phyloP scores from a whole-genome alignment of 1,284 basidiomycete genomes.

The Sanghuangporus sanghuang region DNA sequence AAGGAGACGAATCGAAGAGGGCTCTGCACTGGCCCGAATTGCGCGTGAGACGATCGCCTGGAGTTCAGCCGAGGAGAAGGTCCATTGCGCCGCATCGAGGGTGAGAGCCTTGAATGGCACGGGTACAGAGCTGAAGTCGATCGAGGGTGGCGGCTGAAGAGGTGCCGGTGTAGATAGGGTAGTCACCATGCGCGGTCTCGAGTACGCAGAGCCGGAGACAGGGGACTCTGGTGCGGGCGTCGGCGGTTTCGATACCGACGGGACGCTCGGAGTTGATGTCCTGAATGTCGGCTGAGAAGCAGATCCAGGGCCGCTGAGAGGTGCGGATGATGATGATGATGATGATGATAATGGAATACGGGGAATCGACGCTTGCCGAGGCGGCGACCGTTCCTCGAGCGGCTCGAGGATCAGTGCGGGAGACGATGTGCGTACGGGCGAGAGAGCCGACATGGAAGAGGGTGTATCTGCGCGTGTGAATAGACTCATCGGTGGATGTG shows the following conservation, averaged over 20 bases:
- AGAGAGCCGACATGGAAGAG: neutral
- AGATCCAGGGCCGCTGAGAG: neutral
- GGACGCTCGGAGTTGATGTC: neutral
- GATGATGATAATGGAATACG: no score
- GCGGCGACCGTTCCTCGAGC: neutral
- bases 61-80: constrained; percentile 60
- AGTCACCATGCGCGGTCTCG: constrained; percentile 4
- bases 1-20: constrained; percentile 67
- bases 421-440: neutral
- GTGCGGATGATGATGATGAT: neutral
- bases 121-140: constrained; percentile 51
- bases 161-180: constrained; percentile 3
- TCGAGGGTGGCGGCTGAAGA: constrained; percentile 39
- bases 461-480: neutral
- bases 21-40: constrained; percentile 63
- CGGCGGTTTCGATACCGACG: constrained; percentile 8
- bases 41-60: constrained; percentile 70
- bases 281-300: neutral
- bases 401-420: neutral
- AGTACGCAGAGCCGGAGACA: neutral
- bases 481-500: neutral
- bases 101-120: constrained; percentile 63
- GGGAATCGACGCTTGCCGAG: neutral
- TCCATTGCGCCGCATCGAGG: constrained; percentile 72
- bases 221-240: constrained; percentile 9